Percentiles rank a stretch among this genome's conserved stretches.
Conservation (phyloP, 257 asterid genomes). For the Solanum chmielewskii region DNA sequence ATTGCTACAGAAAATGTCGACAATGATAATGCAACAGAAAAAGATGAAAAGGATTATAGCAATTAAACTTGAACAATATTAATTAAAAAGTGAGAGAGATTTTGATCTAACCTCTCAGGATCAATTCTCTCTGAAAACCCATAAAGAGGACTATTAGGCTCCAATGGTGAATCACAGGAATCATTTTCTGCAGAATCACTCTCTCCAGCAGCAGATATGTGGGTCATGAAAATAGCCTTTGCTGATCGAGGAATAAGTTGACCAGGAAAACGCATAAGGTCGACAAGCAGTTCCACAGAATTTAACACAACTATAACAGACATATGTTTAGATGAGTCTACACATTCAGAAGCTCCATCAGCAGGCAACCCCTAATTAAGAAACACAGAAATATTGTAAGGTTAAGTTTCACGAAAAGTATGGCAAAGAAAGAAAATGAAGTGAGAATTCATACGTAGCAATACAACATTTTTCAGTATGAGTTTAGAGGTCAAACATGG, state of each 20-base stretch:
- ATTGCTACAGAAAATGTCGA: not conserved
- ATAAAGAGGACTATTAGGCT: conserved; percentile 92
- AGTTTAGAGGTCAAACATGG: not conserved
- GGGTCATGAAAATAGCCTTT: conserved; percentile 81
- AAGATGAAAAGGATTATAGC: not conserved
- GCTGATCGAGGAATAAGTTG: conserved; percentile 75
- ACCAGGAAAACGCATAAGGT: conserved; percentile 90
- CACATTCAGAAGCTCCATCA: conserved; percentile 75
- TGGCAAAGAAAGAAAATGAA: conserved; percentile 1
- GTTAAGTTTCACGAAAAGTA: conserved; percentile 1
- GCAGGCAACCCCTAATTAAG: conserved; percentile 80
- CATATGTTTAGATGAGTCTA: conserved; percentile 87
- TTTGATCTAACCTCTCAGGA: conserved; percentile 52
- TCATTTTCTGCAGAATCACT: conserved; percentile 99
- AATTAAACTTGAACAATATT: not conserved
- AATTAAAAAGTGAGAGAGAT: not conserved
- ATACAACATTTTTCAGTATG: not conserved
- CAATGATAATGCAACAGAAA: not conserved
- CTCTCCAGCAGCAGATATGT: conserved; percentile 88
- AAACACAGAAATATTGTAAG: conserved; percentile 2
- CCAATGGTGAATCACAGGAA: conserved; percentile 98
- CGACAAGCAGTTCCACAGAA: conserved; percentile 70
- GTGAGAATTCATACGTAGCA: not conserved
- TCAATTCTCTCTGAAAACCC: conserved; percentile 79
- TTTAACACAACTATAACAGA: conserved; percentile 73